phyloP scores from a whole-genome alignment of 2,329 filamentous ascomycete genomes.

The Alternaria alternata region DNA sequence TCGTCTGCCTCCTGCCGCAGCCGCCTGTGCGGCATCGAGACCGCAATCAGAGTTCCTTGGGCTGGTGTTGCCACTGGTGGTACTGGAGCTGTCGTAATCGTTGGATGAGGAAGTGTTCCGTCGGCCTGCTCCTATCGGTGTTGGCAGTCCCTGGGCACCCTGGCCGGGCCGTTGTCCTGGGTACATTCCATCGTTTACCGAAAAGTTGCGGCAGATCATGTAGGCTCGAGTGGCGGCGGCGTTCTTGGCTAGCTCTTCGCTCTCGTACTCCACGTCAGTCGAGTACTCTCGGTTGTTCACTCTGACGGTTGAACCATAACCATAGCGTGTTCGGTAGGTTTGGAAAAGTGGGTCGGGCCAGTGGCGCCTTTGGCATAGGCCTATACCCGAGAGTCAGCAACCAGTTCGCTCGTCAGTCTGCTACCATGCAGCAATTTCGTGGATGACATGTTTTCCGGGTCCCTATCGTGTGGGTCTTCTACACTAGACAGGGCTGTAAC shows the following conservation, averaged over 20 bases:
- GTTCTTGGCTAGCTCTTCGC: constrained; percentile 83
- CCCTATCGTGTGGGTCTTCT: constrained; percentile 10
- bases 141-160: constrained; percentile 68
- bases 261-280: constrained; percentile 85
- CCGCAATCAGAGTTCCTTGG: constrained; percentile 59
- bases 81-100: constrained; percentile 61
- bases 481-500: constrained; percentile 40
- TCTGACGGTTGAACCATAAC: constrained; percentile 88
- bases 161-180: constrained; percentile 64
- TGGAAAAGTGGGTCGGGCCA: constrained; percentile 93
- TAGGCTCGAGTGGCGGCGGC: constrained; percentile 95
- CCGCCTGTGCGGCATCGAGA: constrained; percentile 44
- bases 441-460: not conserved
- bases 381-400: constrained; percentile 60
- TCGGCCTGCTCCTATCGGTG: constrained; percentile 69
- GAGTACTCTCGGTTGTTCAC: constrained; percentile 98
- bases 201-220: constrained; percentile 98
- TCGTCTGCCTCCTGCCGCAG: constrained; percentile 36
- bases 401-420: constrained; percentile 7
- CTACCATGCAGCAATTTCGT: not conserved
- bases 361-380: constrained; percentile 91
- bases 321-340: constrained; percentile 74
- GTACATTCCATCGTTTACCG: constrained; percentile 92
- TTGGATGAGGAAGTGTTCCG: constrained; percentile 57
- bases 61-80: constrained; percentile 64